A percentile compares a stretch with the other conserved stretches of the same genome.
Evolutionary conservation across 768 basidiomycete genomes (phyloP).

Genomic region (Leucosporidium yakuticum): DNA sequence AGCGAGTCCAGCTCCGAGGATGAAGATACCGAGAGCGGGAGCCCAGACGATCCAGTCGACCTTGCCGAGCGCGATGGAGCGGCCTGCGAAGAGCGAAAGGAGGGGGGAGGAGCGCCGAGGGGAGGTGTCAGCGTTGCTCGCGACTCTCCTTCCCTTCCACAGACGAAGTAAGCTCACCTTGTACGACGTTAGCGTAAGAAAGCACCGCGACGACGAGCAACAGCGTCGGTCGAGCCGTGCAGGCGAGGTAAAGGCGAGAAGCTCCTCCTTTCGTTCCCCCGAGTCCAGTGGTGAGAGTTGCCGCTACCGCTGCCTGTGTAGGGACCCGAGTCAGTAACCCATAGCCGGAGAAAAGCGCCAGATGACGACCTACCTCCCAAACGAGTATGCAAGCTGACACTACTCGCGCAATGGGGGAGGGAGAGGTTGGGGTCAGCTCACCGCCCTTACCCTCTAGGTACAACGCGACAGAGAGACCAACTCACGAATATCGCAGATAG

Average conservation of each 20-base stretch:
- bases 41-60: conserved; percentile 33
- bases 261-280: conserved; percentile 12
- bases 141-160: background rate
- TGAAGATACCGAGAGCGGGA: conserved; percentile 12
- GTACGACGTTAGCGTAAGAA: conserved; percentile 22
- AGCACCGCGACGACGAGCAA: conserved; percentile 21
- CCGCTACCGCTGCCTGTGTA: conserved; percentile 1
- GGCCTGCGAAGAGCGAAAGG: background rate
- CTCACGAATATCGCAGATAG: conserved; percentile 10
- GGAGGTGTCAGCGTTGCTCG: background rate
- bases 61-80: conserved; percentile 14
- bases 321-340: background rate
- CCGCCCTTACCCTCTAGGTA: background rate
- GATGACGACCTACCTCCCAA: conserved; percentile 24
- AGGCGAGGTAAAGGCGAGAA: conserved; percentile 19
- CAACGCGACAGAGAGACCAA: background rate
- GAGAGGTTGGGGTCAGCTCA: background rate
- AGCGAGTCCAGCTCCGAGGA: conserved; percentile 18
- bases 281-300: background rate
- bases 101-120: background rate
- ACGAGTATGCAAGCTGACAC: conserved; percentile 18
- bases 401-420: too few species aligned
- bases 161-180: background rate
- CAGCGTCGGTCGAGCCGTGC: conserved; percentile 18
- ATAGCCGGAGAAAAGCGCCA: too few species aligned